Base-by-base conservation (phyloP, 2,329 filamentous ascomycete species). In the Phialophora verrucosa region DNA sequence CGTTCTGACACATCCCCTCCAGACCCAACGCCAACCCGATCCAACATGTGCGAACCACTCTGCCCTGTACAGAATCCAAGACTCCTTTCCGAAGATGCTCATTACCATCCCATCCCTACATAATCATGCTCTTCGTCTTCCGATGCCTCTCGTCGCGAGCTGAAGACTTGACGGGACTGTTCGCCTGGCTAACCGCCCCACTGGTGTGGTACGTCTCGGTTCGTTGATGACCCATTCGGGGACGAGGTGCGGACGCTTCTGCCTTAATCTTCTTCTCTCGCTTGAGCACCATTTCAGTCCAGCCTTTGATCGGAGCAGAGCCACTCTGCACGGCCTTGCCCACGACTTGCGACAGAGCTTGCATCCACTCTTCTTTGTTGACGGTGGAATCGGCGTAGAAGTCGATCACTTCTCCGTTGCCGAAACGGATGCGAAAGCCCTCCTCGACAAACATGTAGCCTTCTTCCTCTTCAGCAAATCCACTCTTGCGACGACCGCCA, bases 371-470 rank as follows among this genome's bases (percentile, higher is more conserved):
- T 54, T 97, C 92, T 81, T 98, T 99, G 75, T 95, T 90, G 47
- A 87, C 87, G 1, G 89, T 87, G 35, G 88, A 93, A 78, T 98
- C 94, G 75, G 94, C 95, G 76, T 99, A 98, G 78, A 98, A 98
- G 82, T 98, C 94, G 76, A 99, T 99, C 70, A 97, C 89, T 80
- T 99, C 95, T 68, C 95, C 95, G 75, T 99, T 99, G 77, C 92
- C 96, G 80, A 99, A 99, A 65, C 94, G 92, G 77, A 99, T 96
- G 49, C 95, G 92, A 89, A 99, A 99, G 2, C 95, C 95, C 77
- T 99, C 95, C 78, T 99, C 95, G 61, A 99, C 94, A 77, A 99
- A 99, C 91, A 97, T 97, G 83, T 99, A 99, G 50, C 95, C 95
- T 77, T 99, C 95, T 80, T 99, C 95, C 71, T 99, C 95, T 78